Percentiles rank a stretch among this genome's conserved stretches.
These are phyloP conservation scores for Syncephalastrum monosporum DNA, from an alignment of 371 early-diverging fungal species.

Conservation along the genomic window DNA sequence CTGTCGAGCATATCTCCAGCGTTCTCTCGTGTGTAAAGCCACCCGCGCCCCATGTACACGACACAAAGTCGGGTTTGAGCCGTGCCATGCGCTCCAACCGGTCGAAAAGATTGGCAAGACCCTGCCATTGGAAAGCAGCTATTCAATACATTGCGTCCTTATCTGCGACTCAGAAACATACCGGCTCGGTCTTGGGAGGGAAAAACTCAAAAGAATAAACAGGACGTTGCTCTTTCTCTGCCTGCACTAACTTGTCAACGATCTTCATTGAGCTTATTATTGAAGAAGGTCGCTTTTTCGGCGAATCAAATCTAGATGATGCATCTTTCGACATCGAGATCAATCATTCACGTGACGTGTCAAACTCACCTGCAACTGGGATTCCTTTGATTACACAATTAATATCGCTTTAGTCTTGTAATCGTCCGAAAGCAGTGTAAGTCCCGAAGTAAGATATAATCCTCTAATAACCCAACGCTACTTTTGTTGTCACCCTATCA, in stretches of 20 bases:
- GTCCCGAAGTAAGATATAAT: too few species aligned
- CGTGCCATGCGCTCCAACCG: constrained; percentile 88
- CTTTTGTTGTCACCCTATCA: too few species aligned
- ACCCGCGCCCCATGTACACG: constrained; percentile 97
- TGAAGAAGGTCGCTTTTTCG: too few species aligned
- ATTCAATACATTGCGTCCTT: too few species aligned
- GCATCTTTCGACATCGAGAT: too few species aligned
- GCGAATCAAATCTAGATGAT: too few species aligned
- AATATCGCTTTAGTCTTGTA: too few species aligned
- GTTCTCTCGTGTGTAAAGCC: constrained; percentile 89
- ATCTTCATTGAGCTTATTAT: constrained; percentile 55
- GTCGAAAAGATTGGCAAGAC: constrained; percentile 87
- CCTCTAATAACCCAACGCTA: too few species aligned
- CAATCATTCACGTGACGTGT: too few species aligned
- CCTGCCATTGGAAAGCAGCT: constrained; percentile 38
- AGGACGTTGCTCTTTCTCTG: constrained; percentile 32
- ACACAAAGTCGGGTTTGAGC: constrained; percentile 85
- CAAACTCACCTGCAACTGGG: too few species aligned
- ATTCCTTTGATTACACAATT: too few species aligned
- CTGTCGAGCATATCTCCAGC: constrained; percentile 76
- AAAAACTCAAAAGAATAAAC: constrained; percentile 95
- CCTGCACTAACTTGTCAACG: constrained; percentile 48
- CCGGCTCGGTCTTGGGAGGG: constrained; percentile 94
- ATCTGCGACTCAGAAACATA: constrained; percentile 27
- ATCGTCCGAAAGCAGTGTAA: too few species aligned